phyloP scores from a whole-genome alignment of 2,329 filamentous ascomycete species.

The Fusarium tjaetaba region DNA sequence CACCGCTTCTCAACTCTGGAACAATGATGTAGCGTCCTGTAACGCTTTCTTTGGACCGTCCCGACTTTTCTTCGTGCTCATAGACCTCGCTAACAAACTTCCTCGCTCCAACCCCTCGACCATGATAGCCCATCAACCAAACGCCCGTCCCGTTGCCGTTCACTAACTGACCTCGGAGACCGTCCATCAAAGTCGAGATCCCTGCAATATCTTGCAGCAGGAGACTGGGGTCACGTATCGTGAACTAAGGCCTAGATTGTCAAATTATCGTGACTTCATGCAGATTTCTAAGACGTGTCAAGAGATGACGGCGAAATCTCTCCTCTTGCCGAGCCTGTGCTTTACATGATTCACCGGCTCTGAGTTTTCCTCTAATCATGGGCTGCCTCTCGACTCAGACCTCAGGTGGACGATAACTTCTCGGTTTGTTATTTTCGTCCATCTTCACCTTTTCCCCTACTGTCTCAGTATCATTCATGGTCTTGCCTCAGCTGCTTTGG shows the following conservation, averaged over 20 bases:
- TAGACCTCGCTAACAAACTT: conserved; percentile 6
- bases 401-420: conserved; percentile 38
- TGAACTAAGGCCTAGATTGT: conserved; percentile 5
- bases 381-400: conserved; percentile 34
- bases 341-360: conserved; percentile 21
- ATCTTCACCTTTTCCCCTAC: background rate
- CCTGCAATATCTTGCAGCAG: conserved; percentile 24
- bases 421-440: conserved; percentile 32
- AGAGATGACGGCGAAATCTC: conserved; percentile 17
- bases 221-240: conserved; percentile 17
- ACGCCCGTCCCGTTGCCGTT: conserved; percentile 13
- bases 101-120: background rate
- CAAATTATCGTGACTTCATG: conserved; percentile 29
- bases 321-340: conserved; percentile 20
- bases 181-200: conserved; percentile 16
- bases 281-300: conserved; percentile 4
- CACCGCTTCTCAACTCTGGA: conserved; percentile 34
- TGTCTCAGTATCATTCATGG: conserved; percentile 2
- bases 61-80: conserved; percentile 44
- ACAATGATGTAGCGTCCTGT: conserved; percentile 11
- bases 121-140: conserved; percentile 1
- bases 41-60: conserved; percentile 11
- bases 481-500: background rate
- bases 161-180: conserved; percentile 21
- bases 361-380: conserved; percentile 2